phyloP scores from a whole-genome alignment of 495 filamentous ascomycete genomes.

The Talaromyces wortmannii region DNA sequence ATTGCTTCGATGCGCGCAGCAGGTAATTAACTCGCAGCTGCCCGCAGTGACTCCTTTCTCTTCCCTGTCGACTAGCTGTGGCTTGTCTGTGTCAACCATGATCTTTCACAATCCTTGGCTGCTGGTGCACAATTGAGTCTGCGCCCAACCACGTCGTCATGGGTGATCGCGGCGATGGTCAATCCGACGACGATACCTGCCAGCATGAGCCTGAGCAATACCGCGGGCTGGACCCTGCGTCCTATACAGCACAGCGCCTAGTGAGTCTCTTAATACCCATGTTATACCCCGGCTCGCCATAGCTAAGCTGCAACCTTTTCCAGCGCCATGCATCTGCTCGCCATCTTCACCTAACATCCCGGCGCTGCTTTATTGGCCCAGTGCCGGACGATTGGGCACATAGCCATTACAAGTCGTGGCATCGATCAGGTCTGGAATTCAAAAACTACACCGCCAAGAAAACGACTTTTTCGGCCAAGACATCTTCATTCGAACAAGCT shows the following conservation, averaged over 20 bases:
- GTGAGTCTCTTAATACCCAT: conserved; percentile 19
- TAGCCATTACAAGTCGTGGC: conserved; percentile 58
- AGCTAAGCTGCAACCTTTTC: neutral
- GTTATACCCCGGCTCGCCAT: neutral
- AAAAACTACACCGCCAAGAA: conserved; percentile 51
- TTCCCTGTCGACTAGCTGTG: neutral
- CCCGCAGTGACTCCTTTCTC: neutral
- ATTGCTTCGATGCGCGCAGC: conserved; percentile 10
- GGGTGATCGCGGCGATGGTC: neutral
- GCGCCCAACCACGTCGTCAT: neutral
- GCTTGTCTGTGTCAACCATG: neutral
- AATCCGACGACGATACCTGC: neutral
- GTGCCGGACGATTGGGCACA: conserved; percentile 65
- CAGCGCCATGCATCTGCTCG: conserved; percentile 57
- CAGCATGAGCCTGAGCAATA: conserved; percentile 14
- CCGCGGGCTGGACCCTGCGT: conserved; percentile 33
- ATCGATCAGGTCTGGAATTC: conserved; percentile 43
- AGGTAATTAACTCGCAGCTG: too few species aligned
- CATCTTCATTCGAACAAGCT: conserved; percentile 2
- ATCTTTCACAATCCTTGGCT: too few species aligned
- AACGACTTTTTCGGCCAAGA: conserved; percentile 43
- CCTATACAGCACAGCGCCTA: conserved; percentile 49
- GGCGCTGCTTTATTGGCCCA: conserved; percentile 62
- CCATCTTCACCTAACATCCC: conserved; percentile 56
- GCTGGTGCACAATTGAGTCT: neutral